Percentiles rank a stretch among this genome's conserved stretches.
These are phyloP conservation scores for Mycocentrospora acerina DNA, from an alignment of 2,329 filamentous ascomycete genomes.

Conservation along the genomic window DNA sequence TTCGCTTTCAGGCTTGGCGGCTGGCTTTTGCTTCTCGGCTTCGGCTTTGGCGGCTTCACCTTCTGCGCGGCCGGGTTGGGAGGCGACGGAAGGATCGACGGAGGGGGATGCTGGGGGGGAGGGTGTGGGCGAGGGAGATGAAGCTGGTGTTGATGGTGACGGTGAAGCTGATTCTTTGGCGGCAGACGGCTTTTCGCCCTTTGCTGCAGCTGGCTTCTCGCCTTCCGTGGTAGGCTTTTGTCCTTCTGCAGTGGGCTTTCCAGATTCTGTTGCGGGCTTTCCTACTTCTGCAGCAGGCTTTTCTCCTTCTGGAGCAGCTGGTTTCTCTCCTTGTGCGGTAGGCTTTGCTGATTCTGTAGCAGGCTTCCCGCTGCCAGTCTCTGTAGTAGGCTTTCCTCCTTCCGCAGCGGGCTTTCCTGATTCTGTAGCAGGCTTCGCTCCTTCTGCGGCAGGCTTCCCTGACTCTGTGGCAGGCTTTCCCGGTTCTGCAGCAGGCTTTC, in stretches of 20 bases:
- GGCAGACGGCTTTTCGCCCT: conserved; percentile 9
- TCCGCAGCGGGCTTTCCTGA: conserved; percentile 8
- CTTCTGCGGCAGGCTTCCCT: conserved; percentile 4
- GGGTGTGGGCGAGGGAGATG: not conserved
- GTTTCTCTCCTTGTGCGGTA: no score
- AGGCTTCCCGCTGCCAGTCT: conserved; percentile 1
- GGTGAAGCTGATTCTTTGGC: not conserved
- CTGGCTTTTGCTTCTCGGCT: conserved; percentile 20
- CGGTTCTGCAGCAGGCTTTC: conserved; percentile 5
- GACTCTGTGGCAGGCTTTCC: not conserved
- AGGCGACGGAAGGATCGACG: conserved; percentile 14
- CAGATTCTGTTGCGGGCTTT: conserved; percentile 4
- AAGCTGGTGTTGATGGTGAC: not conserved
- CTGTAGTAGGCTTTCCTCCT: conserved; percentile 6
- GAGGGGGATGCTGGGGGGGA: conserved; percentile 2
- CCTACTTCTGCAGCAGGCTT: no score
- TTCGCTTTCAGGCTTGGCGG: conserved; percentile 16
- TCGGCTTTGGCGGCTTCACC: conserved; percentile 17
- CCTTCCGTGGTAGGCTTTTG: conserved; percentile 3
- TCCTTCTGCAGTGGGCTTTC: conserved; percentile 6
- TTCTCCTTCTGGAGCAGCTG: no score
- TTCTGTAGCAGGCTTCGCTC: conserved; percentile 4
- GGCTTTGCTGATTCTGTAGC: conserved; percentile 2
- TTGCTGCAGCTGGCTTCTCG: conserved; percentile 3
- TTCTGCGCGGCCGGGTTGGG: conserved; percentile 24